Conservation (phyloP, 2,329 filamentous ascomycete species). For the Fusarium abutilonis region DNA sequence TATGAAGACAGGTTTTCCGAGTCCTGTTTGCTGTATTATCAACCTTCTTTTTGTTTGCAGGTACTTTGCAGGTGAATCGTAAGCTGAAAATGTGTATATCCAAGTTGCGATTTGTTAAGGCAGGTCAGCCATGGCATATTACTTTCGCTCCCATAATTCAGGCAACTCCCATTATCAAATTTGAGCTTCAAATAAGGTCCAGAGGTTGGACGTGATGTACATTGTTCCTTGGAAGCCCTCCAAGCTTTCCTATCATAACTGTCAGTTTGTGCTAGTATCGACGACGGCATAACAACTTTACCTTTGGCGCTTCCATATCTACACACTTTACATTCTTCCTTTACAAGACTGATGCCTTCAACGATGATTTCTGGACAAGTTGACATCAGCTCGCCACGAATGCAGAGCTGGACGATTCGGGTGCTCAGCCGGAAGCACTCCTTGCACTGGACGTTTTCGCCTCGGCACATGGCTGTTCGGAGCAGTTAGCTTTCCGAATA, state of each 20-base stretch:
- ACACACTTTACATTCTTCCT: constrained; percentile 23
- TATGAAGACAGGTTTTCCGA: no score
- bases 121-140: not conserved
- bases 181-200: not conserved
- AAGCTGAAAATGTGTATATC: not conserved
- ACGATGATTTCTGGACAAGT: constrained; percentile 26
- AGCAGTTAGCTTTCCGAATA: not conserved
- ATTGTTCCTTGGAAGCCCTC: constrained; percentile 14
- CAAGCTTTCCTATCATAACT: constrained; percentile 18
- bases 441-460: constrained; percentile 32
- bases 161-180: not conserved
- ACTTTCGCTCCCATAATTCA: not conserved
- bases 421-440: constrained; percentile 20
- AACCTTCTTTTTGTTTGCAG: not conserved
- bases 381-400: constrained; percentile 21
- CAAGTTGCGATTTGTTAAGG: not conserved
- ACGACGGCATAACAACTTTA: constrained; percentile 10
- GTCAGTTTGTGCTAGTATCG: constrained; percentile 8
- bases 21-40: not conserved
- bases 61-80: not conserved
- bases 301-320: constrained; percentile 8
- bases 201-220: not conserved
- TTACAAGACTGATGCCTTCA: constrained; percentile 22
- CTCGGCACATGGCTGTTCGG: constrained; percentile 28
- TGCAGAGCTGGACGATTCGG: constrained; percentile 21